Conservation (phyloP, 2,329 filamentous ascomycete genomes). For the Apiospora marii region DNA sequence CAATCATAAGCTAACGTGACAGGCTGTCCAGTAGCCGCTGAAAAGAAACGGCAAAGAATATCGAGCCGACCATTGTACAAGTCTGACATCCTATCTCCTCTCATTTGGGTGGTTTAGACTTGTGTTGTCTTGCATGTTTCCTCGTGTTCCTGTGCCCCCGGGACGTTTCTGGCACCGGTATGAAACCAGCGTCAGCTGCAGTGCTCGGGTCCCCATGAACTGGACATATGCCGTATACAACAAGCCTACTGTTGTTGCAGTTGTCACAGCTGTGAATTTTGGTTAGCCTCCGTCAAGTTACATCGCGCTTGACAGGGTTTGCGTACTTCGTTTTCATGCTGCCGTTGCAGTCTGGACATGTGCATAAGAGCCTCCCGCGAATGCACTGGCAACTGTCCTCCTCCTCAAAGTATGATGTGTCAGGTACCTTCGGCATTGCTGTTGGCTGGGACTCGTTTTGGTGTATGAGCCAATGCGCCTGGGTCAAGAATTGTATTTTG, state of each 20-base stretch:
- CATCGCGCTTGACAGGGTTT: background rate
- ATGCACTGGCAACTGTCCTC: slow-evolving; percentile 10
- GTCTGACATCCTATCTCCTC: no score
- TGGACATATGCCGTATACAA: background rate
- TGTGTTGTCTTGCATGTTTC: background rate
- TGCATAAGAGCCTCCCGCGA: background rate
- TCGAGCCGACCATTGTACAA: background rate
- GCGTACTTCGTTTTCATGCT: slow-evolving; percentile 4
- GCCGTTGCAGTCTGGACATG: background rate
- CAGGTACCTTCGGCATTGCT: background rate
- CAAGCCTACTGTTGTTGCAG: background rate
- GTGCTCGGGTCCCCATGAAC: background rate
- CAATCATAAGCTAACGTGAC: background rate
- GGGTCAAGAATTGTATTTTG: background rate
- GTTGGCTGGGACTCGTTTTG: background rate
- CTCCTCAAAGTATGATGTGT: background rate
- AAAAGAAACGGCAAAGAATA: no score
- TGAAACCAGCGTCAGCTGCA: background rate
- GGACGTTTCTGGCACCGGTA: background rate
- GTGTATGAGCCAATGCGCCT: background rate
- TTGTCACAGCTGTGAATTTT: background rate
- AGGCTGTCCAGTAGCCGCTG: background rate
- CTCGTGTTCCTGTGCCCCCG: background rate
- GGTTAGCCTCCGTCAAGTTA: background rate
- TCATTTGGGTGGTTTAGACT: background rate